A percentile compares a stretch with the other conserved stretches of the same genome.
Evolutionary conservation across 331 rosid species (phyloP).

Genomic region (Cydonia oblonga): DNA sequence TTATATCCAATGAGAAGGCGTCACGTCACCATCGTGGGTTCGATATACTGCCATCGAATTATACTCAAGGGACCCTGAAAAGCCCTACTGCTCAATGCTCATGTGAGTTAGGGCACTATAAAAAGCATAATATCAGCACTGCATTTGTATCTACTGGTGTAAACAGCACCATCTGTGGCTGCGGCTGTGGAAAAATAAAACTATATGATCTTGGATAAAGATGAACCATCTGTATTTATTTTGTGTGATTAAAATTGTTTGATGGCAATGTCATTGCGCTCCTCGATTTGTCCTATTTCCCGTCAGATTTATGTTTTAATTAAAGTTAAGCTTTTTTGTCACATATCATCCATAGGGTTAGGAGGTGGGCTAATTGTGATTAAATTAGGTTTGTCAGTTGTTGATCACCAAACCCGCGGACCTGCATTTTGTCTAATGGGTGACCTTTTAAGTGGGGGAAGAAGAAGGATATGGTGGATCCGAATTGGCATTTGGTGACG

Average conservation of each 20-base stretch:
- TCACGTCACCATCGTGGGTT: slow-evolving; percentile 19
- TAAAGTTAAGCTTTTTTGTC: slow-evolving; percentile 17
- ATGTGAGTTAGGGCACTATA: background rate
- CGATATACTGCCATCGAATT: slow-evolving; percentile 1
- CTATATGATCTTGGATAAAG: background rate
- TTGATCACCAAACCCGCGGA: slow-evolving; percentile 15
- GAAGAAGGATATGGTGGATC: slow-evolving; percentile 3
- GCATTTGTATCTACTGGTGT: background rate
- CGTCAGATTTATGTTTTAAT: slow-evolving; percentile 20
- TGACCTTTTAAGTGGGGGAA: slow-evolving; percentile 8
- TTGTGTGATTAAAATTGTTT: background rate
- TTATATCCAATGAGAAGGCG: slow-evolving; percentile 26
- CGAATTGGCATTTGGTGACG: slow-evolving; percentile 7
- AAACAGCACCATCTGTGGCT: background rate
- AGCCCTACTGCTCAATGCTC: background rate
- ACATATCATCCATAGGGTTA: slow-evolving; percentile 8
- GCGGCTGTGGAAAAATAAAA: background rate
- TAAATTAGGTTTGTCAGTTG: slow-evolving; percentile 13
- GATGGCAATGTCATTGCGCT: slow-evolving; percentile 15
- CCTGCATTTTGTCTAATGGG: slow-evolving; percentile 20
- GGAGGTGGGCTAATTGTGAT: slow-evolving; percentile 17
- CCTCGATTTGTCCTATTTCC: slow-evolving; percentile 26
- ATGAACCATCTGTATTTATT: no score
- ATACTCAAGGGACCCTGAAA: slow-evolving; percentile 3
- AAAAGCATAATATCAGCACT: background rate